Evolutionary conservation across 2,329 filamentous ascomycete species (phyloP), one percentile per base, ranked within the genome.

Genomic region (Beauveria scarabaeidicola): DNA sequence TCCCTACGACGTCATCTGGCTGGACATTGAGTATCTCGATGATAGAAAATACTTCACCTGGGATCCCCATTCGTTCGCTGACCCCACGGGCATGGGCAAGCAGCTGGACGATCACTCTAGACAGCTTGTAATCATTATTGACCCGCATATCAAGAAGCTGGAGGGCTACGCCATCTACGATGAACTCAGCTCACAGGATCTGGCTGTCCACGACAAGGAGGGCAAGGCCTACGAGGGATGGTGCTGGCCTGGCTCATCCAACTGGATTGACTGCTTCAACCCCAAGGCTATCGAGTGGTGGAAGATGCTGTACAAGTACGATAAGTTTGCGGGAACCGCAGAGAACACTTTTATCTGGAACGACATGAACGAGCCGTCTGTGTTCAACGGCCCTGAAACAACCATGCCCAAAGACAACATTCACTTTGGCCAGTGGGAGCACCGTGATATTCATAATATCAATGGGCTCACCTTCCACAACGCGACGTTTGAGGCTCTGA

Each of bases 331-430:
- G 73, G 92, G 91, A 52, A 91, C 91, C 1, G 81, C 87, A 66
- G 80, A 87, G 64, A 99, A 97, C 72, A 87, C 90, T 0, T 97
- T 91, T 74, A 85, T 99, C 67, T 99, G 94, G 94, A 99, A 99
- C 72, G 94, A 99, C 72, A 99, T 99, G 94, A 97, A 97, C 70
- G 94, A 99, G 76, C 94, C 94, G 0, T 97, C 94, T 0, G 94
- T 99, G 1, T 99, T 99, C 79, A 97, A 97, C 71, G 94, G 94
- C 0, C 94, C 94, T 0, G 94, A 99, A 74, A 96, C 91, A 3
- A 97, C 93, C 5, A 97, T 97, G 92, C 94, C 94, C 63, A 97
- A 97, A 75, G 94, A 99, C 77, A 99, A 99, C 71, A 75, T 99
- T 32, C 94, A 99, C 71, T 77, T 89, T 68, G 92, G 84, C 56